Percentiles rank a stretch among this genome's conserved stretches.
These are phyloP conservation scores for Diutina ranongensis DNA, from an alignment of 1,139 yeast species.

Conservation along the genomic window DNA sequence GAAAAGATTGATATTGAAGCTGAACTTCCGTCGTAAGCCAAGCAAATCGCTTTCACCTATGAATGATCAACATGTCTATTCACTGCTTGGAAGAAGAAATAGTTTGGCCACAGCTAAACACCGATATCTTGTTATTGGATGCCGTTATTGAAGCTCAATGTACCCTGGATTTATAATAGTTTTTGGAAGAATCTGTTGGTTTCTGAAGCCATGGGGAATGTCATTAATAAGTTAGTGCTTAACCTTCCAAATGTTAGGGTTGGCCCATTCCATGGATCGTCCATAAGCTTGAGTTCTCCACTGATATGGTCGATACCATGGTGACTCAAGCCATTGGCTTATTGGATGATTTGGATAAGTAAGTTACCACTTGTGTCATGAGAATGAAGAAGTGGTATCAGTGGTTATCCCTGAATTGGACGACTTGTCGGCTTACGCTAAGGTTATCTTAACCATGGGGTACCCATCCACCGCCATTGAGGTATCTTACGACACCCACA, in stretches of 20 bases:
- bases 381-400: slow-evolving; percentile 99
- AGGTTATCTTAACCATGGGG: slow-evolving; percentile 91
- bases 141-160: slow-evolving; percentile 91
- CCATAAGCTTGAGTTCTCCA: slow-evolving; percentile 94
- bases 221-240: slow-evolving; percentile 88
- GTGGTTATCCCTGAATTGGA: slow-evolving; percentile 99
- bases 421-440: slow-evolving; percentile 90
- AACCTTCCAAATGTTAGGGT: slow-evolving; percentile 91
- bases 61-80: too few species aligned
- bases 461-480: slow-evolving; percentile 81
- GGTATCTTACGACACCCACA: too few species aligned
- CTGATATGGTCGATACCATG: slow-evolving; percentile 97
- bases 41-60: too few species aligned
- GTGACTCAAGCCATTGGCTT: slow-evolving; percentile 97
- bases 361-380: slow-evolving; percentile 95
- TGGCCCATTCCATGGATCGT: slow-evolving; percentile 96
- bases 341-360: slow-evolving; percentile 93
- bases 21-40: too few species aligned
- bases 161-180: slow-evolving; percentile 64
- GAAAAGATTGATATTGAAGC: too few species aligned
- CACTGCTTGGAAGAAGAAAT: too few species aligned
- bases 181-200: slow-evolving; percentile 81
- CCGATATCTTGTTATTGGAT: too few species aligned
- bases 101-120: too few species aligned
- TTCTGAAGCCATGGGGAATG: slow-evolving; percentile 91